Evolutionary conservation across 805 yeast species (phyloP), one percentile per base, ranked within the genome.

Genomic region (Clavispora santaluciae): DNA sequence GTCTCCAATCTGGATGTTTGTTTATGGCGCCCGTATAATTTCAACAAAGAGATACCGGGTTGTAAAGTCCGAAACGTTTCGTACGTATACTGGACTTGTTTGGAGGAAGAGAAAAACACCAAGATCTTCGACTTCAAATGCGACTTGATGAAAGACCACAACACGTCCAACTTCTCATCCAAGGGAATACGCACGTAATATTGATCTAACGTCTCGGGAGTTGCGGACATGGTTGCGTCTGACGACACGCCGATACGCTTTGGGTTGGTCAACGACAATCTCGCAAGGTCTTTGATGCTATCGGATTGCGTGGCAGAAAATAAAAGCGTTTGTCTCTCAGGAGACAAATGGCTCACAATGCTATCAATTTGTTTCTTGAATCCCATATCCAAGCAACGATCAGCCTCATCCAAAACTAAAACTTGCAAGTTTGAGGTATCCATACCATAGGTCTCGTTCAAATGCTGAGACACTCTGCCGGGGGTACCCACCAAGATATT

Each of bases 291-390:
- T 37, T 75, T 73, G 6, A 89, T 83, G 9, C 83, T 79, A 48
- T 87, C 90, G 1, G 95, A 82, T 60, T 86, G 95, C 1, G 97
- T 89, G 0, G 96, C 97, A 0, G 95, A 84, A 51, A 86, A 90
- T 36, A 89, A 63, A 37, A 89, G 59, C 0, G 96, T 88, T 58
- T 90, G 96, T 57, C 96, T 75, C 4, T 81, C 73, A 9, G 83
- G 78, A 1, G 96, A 95, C 45, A 89, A 66, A 58, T 84, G 87
- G 35, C 78, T 76, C 21, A 89, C 64, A 40, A 89, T 89, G 22
- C 83, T 83, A 58, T 90, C 96, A 45, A 89, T 64, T 33, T 93
- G 84, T 52, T 78, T 78, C 57, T 81, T 81, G 72, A 89, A 89
- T 6, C 96, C 96, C 95, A 90, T 86, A 63, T 89, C 97, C 53